A percentile compares a stretch with the other conserved stretches of the same genome.
phyloP scores from a whole-genome alignment of 2,329 filamentous ascomycete species.

The Fusarium nodosum region DNA sequence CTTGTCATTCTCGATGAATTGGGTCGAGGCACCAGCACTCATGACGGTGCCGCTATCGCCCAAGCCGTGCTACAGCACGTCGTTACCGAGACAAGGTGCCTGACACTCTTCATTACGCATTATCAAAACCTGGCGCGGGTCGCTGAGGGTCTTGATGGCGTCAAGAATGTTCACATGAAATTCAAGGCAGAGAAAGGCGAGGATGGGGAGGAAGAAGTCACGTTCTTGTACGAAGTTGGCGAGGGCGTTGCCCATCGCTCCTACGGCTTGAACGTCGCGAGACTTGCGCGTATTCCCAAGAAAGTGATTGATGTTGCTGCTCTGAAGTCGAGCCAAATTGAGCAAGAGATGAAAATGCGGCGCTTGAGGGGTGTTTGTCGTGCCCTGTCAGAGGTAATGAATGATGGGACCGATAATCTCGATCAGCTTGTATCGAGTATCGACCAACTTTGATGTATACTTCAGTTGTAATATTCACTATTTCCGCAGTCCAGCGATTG shows the following conservation, averaged over 20 bases:
- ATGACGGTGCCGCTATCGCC: constrained; percentile 96
- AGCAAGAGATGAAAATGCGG: constrained; percentile 76
- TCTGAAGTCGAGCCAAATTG: constrained; percentile 83
- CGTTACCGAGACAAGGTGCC: constrained; percentile 77
- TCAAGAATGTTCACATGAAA: constrained; percentile 94
- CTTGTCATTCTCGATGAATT: constrained; percentile 96
- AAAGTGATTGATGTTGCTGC: constrained; percentile 83
- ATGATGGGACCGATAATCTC: constrained; percentile 58
- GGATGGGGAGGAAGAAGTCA: constrained; percentile 80
- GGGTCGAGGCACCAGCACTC: constrained; percentile 91
- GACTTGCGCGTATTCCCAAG: constrained; percentile 83
- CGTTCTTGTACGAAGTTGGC: constrained; percentile 92
- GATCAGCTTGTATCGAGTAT: constrained; percentile 68
- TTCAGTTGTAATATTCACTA: constrained; percentile 11
- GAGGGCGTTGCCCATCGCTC: constrained; percentile 93
- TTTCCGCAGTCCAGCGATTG: background rate
- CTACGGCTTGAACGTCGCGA: constrained; percentile 94
- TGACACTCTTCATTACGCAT: constrained; percentile 97
- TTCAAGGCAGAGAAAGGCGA: constrained; percentile 69
- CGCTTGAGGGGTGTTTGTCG: constrained; percentile 66
- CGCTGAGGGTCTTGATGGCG: constrained; percentile 75
- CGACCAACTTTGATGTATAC: constrained; percentile 66
- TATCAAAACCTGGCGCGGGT: constrained; percentile 87
- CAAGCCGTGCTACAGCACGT: constrained; percentile 90
- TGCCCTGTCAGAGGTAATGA: constrained; percentile 60